Evolutionary conservation across 768 basidiomycete genomes (phyloP).

Genomic region (Russula virescens): DNA sequence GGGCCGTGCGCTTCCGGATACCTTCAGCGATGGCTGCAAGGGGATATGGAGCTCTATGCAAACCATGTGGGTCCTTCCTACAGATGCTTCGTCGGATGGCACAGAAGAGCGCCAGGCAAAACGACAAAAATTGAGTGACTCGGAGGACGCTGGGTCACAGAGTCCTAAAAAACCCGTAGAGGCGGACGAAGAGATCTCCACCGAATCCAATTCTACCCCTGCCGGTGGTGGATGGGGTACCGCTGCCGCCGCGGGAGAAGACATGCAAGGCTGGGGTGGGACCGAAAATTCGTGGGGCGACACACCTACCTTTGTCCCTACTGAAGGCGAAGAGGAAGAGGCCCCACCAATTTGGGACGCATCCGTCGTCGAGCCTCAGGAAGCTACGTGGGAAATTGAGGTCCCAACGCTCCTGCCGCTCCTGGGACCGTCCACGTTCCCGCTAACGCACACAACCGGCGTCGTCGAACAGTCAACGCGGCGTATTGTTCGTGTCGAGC

Average conservation of each 20-base stretch:
- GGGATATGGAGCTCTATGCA: conserved; percentile 41
- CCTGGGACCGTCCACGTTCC: conserved; percentile 52
- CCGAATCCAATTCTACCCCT: not conserved
- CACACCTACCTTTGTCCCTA: not conserved
- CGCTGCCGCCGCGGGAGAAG: not conserved
- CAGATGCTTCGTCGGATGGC: conserved; percentile 8
- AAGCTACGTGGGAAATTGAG: conserved; percentile 15
- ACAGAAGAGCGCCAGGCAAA: conserved; percentile 25
- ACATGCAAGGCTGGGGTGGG: conserved; percentile 11
- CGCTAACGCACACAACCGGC: conserved; percentile 58
- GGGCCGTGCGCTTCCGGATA: conserved; percentile 43
- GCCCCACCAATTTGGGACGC: conserved; percentile 9
- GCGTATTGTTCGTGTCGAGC: conserved; percentile 43
- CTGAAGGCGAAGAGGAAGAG: not conserved
- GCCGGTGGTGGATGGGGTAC: conserved; percentile 6
- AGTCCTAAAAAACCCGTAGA: not conserved
- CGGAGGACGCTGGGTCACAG: not conserved
- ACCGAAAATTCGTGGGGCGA: conserved; percentile 5
- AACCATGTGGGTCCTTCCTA: conserved; percentile 8
- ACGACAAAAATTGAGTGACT: conserved; percentile 25
- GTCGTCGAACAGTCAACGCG: conserved; percentile 63
- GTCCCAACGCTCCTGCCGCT: conserved; percentile 33
- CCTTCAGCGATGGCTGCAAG: conserved; percentile 45
- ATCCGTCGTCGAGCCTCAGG: not conserved
- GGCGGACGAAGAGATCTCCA: not conserved